Percentiles rank a stretch among this genome's conserved stretches.
These are phyloP conservation scores for Candida koratica DNA, from an alignment of 805 yeast species.

Conservation along the genomic window DNA sequence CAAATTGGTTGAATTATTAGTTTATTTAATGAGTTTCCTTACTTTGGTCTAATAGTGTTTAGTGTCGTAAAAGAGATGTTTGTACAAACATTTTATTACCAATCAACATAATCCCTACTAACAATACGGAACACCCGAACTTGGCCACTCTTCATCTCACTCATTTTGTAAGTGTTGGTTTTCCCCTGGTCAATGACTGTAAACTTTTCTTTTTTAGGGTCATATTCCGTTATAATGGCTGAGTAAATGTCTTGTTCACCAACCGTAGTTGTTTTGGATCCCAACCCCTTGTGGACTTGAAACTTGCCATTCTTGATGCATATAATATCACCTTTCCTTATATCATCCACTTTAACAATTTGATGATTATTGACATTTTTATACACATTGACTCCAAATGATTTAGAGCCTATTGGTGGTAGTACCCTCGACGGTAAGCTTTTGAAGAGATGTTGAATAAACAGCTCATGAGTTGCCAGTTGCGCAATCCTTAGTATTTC, in stretches of 20 bases:
- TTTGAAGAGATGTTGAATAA: constrained; percentile 23
- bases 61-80: background rate
- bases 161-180: constrained; percentile 59
- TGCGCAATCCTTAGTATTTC: constrained; percentile 16
- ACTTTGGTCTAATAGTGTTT: constrained; percentile 10
- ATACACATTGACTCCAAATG: constrained; percentile 73
- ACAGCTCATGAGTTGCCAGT: constrained; percentile 14
- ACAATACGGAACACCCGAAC: constrained; percentile 77
- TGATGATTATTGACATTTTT: constrained; percentile 38
- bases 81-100: constrained; percentile 51
- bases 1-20: constrained; percentile 6
- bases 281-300: constrained; percentile 57
- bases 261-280: constrained; percentile 41
- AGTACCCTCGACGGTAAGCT: constrained; percentile 27
- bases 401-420: constrained; percentile 59
- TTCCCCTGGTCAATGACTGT: constrained; percentile 61
- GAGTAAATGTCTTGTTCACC: constrained; percentile 52
- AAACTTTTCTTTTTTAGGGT: constrained; percentile 64
- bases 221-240: constrained; percentile 69
- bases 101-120: constrained; percentile 66
- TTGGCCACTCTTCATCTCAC: constrained; percentile 75
- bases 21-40: constrained; percentile 11
- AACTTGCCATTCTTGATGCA: constrained; percentile 75
- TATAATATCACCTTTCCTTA: constrained; percentile 80
- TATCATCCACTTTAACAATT: constrained; percentile 53